A percentile compares a stretch with the other conserved stretches of the same genome.
Evolutionary conservation across 2,329 filamentous ascomycete genomes (phyloP).

Genomic region (Alternaria tenuissima): DNA sequence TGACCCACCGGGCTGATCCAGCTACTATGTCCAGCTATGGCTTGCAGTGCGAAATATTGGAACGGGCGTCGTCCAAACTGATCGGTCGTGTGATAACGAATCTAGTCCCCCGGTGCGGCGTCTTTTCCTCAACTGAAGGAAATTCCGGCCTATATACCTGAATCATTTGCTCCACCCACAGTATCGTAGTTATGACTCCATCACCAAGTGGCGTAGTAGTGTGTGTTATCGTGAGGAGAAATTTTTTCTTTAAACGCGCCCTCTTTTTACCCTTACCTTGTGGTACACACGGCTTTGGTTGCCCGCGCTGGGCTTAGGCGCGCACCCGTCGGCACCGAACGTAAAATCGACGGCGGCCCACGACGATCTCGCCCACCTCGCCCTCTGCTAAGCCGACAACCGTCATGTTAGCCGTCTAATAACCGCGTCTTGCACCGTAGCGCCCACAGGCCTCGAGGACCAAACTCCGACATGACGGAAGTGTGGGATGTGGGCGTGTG

Average conservation of each 20-base stretch:
- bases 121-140: not conserved
- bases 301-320: not conserved
- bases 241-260: not conserved
- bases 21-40: conserved; percentile 1
- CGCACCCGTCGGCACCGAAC: conserved; percentile 10
- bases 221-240: not conserved
- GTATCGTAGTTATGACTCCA: conserved; percentile 12
- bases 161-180: conserved; percentile 14
- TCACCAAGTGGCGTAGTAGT: not conserved
- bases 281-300: not conserved
- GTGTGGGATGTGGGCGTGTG: not conserved
- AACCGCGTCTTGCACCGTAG: conserved; percentile 2
- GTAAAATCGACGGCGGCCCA: not conserved
- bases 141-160: conserved; percentile 4
- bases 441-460: not conserved
- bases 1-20: conserved; percentile 1
- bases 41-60: conserved; percentile 2
- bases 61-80: not conserved
- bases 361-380: conserved; percentile 9
- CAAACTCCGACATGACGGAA: conserved; percentile 11
- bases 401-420: conserved; percentile 4
- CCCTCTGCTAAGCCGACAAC: conserved; percentile 3
- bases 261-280: not conserved
- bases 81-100: not conserved
- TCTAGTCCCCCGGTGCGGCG: not conserved